These are phyloP conservation scores for Ambrosia trifida DNA, from an alignment of 129 eudicot genomes.

Conservation along the genomic window DNA sequence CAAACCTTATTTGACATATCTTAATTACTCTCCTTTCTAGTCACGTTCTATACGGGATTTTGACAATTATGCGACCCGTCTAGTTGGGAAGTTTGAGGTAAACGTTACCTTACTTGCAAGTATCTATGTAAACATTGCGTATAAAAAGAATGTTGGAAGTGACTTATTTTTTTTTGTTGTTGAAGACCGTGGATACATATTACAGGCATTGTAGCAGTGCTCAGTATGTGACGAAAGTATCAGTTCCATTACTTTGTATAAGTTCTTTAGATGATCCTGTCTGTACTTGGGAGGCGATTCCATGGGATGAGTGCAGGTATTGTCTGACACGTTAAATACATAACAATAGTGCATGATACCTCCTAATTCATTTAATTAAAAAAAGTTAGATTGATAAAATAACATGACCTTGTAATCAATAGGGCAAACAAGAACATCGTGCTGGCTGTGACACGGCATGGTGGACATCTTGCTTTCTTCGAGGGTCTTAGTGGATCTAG, in stretches of 20 bases:
- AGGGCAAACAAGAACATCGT: slow-evolving; percentile 84
- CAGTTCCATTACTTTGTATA: slow-evolving; percentile 84
- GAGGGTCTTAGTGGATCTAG: slow-evolving; percentile 84
- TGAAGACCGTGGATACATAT: slow-evolving; percentile 91
- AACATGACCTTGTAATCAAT: neutral
- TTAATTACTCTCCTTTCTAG: slow-evolving; percentile 35
- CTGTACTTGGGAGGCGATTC: slow-evolving; percentile 93
- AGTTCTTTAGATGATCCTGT: slow-evolving; percentile 94
- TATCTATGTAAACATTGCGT: neutral
- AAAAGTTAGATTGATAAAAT: neutral
- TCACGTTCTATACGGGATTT: slow-evolving; percentile 92
- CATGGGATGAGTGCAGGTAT: slow-evolving; percentile 98
- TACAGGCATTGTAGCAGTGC: slow-evolving; percentile 86
- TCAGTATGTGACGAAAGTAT: slow-evolving; percentile 58
- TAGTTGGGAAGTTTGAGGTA: slow-evolving; percentile 88
- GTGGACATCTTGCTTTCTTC: slow-evolving; percentile 93
- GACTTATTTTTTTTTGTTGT: slow-evolving; percentile 18
- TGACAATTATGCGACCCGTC: slow-evolving; percentile 82
- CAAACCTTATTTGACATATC: slow-evolving; percentile 1
- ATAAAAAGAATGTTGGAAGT: neutral
- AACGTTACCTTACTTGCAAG: neutral
- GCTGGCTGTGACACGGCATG: slow-evolving; percentile 78
- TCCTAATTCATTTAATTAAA: neutral
- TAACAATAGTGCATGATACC: neutral
- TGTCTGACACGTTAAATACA: neutral